Evolutionary conservation across 257 asterid species (phyloP).

Genomic region (Buddleja alternifolia): DNA sequence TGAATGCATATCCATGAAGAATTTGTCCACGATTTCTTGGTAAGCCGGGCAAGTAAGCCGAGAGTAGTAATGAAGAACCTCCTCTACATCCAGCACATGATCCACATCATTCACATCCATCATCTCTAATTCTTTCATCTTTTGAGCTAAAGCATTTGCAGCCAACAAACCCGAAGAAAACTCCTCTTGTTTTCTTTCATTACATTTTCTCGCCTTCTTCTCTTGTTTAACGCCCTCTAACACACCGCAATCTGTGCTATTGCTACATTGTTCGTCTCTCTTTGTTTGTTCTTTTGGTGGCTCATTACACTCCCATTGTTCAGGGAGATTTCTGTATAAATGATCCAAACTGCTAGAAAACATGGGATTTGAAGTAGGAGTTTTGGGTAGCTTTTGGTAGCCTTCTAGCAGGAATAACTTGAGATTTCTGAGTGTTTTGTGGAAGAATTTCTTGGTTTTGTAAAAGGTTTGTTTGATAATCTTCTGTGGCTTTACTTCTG

Average conservation of each 20-base stretch:
- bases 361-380: conserved; percentile 37
- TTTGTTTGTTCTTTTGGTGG: conserved; percentile 29
- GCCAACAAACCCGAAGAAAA: conserved; percentile 25
- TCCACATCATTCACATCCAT: conserved; percentile 64
- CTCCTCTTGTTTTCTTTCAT: conserved; percentile 28
- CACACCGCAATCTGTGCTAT: conserved; percentile 35
- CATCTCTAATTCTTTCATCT: conserved; percentile 75
- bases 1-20: conserved; percentile 36
- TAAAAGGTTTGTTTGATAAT: conserved; percentile 53
- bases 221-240: conserved; percentile 36
- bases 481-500: conserved; percentile 45
- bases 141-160: conserved; percentile 47
- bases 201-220: conserved; percentile 29
- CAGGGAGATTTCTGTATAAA: conserved; percentile 41
- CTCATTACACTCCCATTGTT: conserved; percentile 37
- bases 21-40: neutral
- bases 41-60: conserved; percentile 69
- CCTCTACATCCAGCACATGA: conserved; percentile 77
- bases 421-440: conserved; percentile 47
- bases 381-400: conserved; percentile 46
- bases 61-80: conserved; percentile 74
- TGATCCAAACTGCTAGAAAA: conserved; percentile 36
- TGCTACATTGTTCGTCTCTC: conserved; percentile 37
- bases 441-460: conserved; percentile 55
- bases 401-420: conserved; percentile 46